Evolutionary conservation across 1,284 basidiomycete genomes (phyloP).

Genomic region (Fistulina hepatica): DNA sequence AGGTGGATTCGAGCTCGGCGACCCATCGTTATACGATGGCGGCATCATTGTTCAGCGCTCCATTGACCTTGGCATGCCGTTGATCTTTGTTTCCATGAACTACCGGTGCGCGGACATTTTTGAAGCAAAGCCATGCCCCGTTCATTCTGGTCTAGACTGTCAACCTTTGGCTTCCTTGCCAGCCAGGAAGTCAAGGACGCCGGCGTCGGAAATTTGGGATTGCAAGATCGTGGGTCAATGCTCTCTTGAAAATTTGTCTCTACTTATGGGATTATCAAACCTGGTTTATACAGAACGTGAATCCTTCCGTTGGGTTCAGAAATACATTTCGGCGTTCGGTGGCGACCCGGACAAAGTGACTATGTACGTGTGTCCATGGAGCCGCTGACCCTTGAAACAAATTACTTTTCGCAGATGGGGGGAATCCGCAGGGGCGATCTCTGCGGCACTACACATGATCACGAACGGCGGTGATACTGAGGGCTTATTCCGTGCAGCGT

Average conservation of each 20-base stretch:
- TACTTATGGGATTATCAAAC: background rate
- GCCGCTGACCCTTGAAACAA: background rate
- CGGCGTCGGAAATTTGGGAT: conserved; percentile 36
- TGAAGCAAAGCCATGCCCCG: too few species aligned
- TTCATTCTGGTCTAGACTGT: background rate
- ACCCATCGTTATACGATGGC: conserved; percentile 33
- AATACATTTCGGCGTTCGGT: conserved; percentile 52
- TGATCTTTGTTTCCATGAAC: conserved; percentile 48
- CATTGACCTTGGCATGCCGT: conserved; percentile 32
- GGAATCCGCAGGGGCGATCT: conserved; percentile 46
- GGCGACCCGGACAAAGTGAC: conserved; percentile 51
- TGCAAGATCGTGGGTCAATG: conserved; percentile 28
- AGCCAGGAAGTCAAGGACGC: conserved; percentile 32
- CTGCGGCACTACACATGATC: conserved; percentile 40
- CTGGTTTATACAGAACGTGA: conserved; percentile 30
- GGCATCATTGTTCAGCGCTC: conserved; percentile 36
- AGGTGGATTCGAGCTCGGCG: conserved; percentile 36
- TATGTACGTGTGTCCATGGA: conserved; percentile 28
- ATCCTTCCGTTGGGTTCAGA: conserved; percentile 55
- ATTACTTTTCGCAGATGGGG: conserved; percentile 34
- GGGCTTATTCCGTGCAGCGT: conserved; percentile 39
- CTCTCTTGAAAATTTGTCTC: background rate
- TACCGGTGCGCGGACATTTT: conserved; percentile 28
- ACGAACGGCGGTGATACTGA: conserved; percentile 36
- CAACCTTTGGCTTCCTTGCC: conserved; percentile 30